Base-by-base conservation (phyloP, 192 early-diverging fungal species). In the Kappamyces sp. region DNA sequence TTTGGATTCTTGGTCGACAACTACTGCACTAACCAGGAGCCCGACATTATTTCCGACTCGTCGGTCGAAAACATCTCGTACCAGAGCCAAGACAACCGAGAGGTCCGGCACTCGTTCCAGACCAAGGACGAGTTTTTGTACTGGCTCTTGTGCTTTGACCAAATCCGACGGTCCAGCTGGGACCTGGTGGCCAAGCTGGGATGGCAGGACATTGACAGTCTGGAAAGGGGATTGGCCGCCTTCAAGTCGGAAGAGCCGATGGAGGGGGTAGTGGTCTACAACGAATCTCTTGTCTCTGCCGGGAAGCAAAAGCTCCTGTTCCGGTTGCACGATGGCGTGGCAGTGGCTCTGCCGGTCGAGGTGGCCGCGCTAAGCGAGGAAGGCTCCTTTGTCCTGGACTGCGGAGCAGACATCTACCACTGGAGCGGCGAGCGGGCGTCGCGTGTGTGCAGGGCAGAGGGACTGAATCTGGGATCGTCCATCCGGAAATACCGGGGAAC, bases 401-500 rank as follows among this genome's bases (percentile, higher is more conserved):
- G 14, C 57, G 71, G 67, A 33, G 15, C 15, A 4, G 58, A 41
- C 34, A 41, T 74, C 40, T 68, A 65, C 53, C 50, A 57, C 43
- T 71, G 61, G 60, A 22, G 35, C 32, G 65, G 65, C 2, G 14
- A 15, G 15, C n/a, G 32, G 2, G 54, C 72, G 2, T 61, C 72
- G 3, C 65, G 62, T 11, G 64, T 74, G 22, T 50, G 49, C 29
- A 57, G 67, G 32, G 72, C 67, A 12, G 15, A 62, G 39, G 72
- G 62, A n/a, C 42, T 74, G 65, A 63, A 72, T 40, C 9, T 70
- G 14, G 72, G 62, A 2, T 22, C 52, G 5, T 43, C 45, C 9
- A 58, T 74, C 22, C 57, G 72, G 15, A 74, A 74, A 54, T 14
- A 60, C 4, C 57, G 72, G 12, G 15, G 41, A 5, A 72, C 67